A percentile compares a stretch with the other conserved stretches of the same genome.
phyloP scores from a whole-genome alignment of 805 yeast species.

The Brettanomyces sp. region DNA sequence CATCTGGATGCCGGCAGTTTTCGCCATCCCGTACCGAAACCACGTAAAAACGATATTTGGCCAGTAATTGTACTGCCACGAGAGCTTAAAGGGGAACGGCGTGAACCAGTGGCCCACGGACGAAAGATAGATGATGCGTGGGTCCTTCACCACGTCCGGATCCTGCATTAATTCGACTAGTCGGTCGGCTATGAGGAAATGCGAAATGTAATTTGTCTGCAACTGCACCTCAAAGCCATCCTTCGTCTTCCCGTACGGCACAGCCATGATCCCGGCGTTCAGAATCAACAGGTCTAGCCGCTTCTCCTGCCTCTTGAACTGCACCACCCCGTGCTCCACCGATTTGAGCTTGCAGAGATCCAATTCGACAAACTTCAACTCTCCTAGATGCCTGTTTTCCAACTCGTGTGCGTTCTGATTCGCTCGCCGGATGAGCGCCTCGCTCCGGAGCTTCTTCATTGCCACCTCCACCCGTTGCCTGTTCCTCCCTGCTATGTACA shows the following conservation, averaged over 20 bases:
- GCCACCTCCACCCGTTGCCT: slow-evolving; percentile 46
- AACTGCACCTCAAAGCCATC: slow-evolving; percentile 71
- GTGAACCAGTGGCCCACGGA: slow-evolving; percentile 58
- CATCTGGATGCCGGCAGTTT: slow-evolving; percentile 69
- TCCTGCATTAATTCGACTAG: slow-evolving; percentile 45
- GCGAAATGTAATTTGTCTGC: slow-evolving; percentile 72
- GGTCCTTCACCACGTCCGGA: slow-evolving; percentile 20
- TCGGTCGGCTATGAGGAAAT: slow-evolving; percentile 57
- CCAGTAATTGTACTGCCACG: slow-evolving; percentile 38
- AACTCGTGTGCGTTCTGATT: slow-evolving; percentile 12
- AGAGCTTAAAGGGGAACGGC: slow-evolving; percentile 36
- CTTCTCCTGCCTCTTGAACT: slow-evolving; percentile 37
- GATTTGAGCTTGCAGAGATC: slow-evolving; percentile 43
- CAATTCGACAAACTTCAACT: slow-evolving; percentile 39
- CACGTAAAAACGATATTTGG: slow-evolving; percentile 70
- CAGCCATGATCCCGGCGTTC: slow-evolving; percentile 76
- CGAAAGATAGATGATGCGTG: slow-evolving; percentile 54
- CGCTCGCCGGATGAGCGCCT: slow-evolving; percentile 34
- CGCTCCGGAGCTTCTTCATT: slow-evolving; percentile 42
- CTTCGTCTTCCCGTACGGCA: slow-evolving; percentile 52
- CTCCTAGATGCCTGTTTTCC: slow-evolving; percentile 33
- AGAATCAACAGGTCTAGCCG: slow-evolving; percentile 54
- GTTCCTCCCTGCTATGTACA: slow-evolving; percentile 69
- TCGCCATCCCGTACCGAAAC: slow-evolving; percentile 71
- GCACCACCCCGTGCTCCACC: slow-evolving; percentile 40